Base-by-base conservation (phyloP, 2,329 filamentous ascomycete genomes). In the Paradendryphiella salina region DNA sequence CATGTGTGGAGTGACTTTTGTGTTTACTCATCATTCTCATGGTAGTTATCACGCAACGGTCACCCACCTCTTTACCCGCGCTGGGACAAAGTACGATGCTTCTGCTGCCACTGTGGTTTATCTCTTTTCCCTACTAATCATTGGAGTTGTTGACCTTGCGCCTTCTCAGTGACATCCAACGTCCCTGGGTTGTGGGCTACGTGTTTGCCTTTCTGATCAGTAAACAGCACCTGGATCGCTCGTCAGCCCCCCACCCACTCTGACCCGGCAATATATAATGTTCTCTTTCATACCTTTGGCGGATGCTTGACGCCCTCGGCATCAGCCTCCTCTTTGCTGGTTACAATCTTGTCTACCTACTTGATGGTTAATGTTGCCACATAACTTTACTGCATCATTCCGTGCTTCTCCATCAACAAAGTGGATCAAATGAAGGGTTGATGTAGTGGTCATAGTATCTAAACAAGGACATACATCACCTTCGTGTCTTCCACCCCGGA, bases 141-240 rank as follows among this genome's bases (percentile, higher is more conserved):
- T 26, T 26, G 23, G 6, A 3, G 8, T 26, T 26, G 6, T 10
- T 26, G 23, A 26, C 23, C 23, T 26, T 26, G 23, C 10, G 28
- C 15, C 36, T 53, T 50, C 9, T 54, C 48, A 6, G 49, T 42
- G 31, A 61, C 49, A 37, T 60, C 59, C 21, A 76, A 40, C 17
- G 70, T 71, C 18, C 58, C 72, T 0, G 73, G 73, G 38, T 76
- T 75, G 50, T 76, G 71, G 9, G 73, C 66, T 29, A 76, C 74
- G 38, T 62, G 28, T 39, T 76, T 73, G 2, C 73, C 73, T 37
- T 74, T 69, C 54, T 75, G 73, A 51, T 76, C 73, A 6, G 67
- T 64, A 45, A 73, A 76, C 1, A 76, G 55, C 3, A 75, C 71
- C 71, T 74, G 47, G 13, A 17, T 40, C 34, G 13, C 21, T n/a